Evolutionary conservation across 345 rosid species (phyloP).

Genomic region (Streptanthus diversifolius): DNA sequence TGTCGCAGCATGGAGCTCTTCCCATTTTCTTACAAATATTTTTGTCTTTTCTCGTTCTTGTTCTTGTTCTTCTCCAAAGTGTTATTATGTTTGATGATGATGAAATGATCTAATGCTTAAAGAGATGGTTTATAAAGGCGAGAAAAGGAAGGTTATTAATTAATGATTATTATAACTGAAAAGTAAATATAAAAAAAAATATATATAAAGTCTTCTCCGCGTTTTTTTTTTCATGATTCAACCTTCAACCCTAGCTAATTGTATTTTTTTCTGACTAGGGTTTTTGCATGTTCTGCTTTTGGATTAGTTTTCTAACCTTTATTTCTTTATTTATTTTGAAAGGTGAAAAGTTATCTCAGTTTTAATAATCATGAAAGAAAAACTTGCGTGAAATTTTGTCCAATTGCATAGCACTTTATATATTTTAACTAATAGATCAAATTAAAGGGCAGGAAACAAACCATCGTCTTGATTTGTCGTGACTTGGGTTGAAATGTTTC

Average conservation of each 20-base stretch:
- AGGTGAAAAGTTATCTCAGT: constrained; percentile 9
- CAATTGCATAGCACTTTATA: constrained; percentile 25
- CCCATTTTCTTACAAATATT: constrained; percentile 51
- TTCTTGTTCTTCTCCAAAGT: constrained; percentile 9
- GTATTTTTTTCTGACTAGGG: constrained; percentile 45
- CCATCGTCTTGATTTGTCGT: constrained; percentile 35
- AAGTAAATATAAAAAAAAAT: background rate
- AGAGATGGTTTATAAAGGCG: constrained; percentile 29
- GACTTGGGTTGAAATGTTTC: constrained; percentile 39
- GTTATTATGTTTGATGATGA: constrained; percentile 14
- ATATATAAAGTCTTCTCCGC: constrained; percentile 32
- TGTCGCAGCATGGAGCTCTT: constrained; percentile 97
- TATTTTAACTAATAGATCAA: constrained; percentile 18
- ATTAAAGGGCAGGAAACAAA: constrained; percentile 24
- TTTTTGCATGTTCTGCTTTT: constrained; percentile 48
- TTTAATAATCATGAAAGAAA: constrained; percentile 19
- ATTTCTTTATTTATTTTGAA: background rate
- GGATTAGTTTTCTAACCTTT: constrained; percentile 62
- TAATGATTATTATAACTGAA: constrained; percentile 24
- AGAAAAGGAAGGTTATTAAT: constrained; percentile 1
- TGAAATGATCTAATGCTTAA: constrained; percentile 28
- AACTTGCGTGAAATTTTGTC: constrained; percentile 30
- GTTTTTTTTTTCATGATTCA: constrained; percentile 25
- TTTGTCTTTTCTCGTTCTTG: constrained; percentile 19
- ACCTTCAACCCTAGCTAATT: constrained; percentile 35